Evolutionary conservation across 805 yeast genomes (phyloP), one percentile per base, ranked within the genome.

Genomic region (Cyberlindnera mississippiensis): DNA sequence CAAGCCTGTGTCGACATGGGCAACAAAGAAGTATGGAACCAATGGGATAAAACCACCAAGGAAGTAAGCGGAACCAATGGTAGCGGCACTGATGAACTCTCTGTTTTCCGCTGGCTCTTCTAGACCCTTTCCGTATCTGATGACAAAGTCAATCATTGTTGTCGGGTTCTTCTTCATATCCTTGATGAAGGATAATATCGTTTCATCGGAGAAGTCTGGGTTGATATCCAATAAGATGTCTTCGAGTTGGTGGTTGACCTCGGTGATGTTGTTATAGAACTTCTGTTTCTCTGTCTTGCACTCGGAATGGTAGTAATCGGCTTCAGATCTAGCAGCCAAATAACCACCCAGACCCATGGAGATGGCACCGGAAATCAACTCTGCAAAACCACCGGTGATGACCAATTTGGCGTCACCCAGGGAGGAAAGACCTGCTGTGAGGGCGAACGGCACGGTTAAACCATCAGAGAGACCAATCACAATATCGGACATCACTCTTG

Each of bases 261-360:
- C 64, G 41, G 78, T 84, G 32, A 80, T 80, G 50, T 75, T 77
- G 45, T 75, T 75, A 62, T 80, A 84, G 51, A 82, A 81, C 45
- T 75, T 72, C 55, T 75, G 71, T 57, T 82, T 84, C 59, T 85
- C 93, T 54, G 75, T 71, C 52, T 75, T 77, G 33, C 84, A 90
- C 61, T 83, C 87, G 16, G 82, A 73, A 39, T 72, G 69, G 61
- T 83, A 85, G 62, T 79, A 85, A 59, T 85, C 91, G 18, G 73
- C 67, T 67, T 91, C 99, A 12, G 90, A 80, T 62, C 83, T 84
- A 33, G 99, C 99, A 24, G 98, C 99, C 42, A 91, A 71, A 63
- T 78, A 91, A 24, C 99, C 99, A 44, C 99, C 99, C 41, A 91
- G 76, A 8, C 99, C 98, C 99, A 91, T 91, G 22, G 96, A 85